Evolutionary conservation across 2,329 filamentous ascomycete genomes (phyloP), one percentile per base, ranked within the genome.

Genomic region (Domatiomyces catenatus): DNA sequence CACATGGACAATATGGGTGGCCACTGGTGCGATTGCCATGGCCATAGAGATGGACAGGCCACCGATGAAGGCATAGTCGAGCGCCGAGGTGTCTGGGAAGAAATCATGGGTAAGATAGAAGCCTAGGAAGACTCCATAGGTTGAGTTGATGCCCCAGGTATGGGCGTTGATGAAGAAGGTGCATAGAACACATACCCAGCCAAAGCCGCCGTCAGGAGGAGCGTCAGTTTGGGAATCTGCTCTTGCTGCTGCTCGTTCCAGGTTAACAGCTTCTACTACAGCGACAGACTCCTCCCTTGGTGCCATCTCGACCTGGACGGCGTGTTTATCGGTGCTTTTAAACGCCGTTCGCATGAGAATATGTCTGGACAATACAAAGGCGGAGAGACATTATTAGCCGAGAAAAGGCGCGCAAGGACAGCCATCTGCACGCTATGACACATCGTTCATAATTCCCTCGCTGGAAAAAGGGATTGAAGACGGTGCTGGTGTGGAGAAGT

Each of bases 121-220:
- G 1, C 75, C 74, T 19, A 81, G 70, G 60, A 81, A 81, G 48
- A 81, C 76, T 15, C 75, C 77, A 53, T 72, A 73, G 39, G 68
- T 65, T 8, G 54, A 79, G 62, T 86, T 87, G 54, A 87, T 68
- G 6, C 83, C 83, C 83, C 83, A 87, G 1, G 83, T 86, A 61
- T 86, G 82, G 6, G 74, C 77, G 61, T 84, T 84, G 51, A 84
- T 74, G 54, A 77, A 64, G 48, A 74, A 71, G 54, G 74, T 68
- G 42, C 70, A 72, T 2, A 68, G 59, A n/a, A 77, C 73, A 49
- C 79, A 77, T 19, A 79, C 71, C 77, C 77, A 81, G 53, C 77
- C 77, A 66, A 79, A 80, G 19, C 77, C 77, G 42, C 77, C 77
- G 58, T 80, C 75, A 42, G 69, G 69, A 28, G 67, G 64, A 18